phyloP scores from a whole-genome alignment of 257 asterid genomes.

The Solanum etuberosum region DNA sequence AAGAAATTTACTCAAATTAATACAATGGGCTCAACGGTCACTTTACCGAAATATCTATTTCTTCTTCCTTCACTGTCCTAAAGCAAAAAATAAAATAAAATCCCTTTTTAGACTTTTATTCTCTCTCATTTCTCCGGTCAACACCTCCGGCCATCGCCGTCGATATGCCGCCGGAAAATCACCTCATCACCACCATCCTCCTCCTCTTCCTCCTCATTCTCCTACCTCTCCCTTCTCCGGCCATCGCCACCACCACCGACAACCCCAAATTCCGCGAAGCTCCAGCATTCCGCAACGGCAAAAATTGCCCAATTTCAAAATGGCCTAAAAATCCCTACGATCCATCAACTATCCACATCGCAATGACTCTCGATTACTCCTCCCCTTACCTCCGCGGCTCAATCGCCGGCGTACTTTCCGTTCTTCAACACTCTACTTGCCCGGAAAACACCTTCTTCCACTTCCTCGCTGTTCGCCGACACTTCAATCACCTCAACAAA shows the following conservation, averaged over 20 bases:
- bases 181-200: constrained; percentile 13
- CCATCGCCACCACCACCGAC: constrained; percentile 15
- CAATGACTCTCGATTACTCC: constrained; percentile 81
- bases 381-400: constrained; percentile 93
- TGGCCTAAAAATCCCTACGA: constrained; percentile 19
- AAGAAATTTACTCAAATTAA: not conserved
- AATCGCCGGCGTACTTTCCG: constrained; percentile 80
- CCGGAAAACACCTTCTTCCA: constrained; percentile 81
- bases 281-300: constrained; percentile 81
- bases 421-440: constrained; percentile 76
- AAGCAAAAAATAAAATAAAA: not conserved
- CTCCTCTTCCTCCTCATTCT: not conserved
- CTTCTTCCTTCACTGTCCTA: not conserved
- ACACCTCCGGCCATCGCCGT: not conserved
- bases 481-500: constrained; percentile 39
- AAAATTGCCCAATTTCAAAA: constrained; percentile 25
- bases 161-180: constrained; percentile 2
- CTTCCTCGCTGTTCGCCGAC: constrained; percentile 48
- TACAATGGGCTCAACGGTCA: constrained; percentile 23
- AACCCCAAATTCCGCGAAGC: constrained; percentile 63
- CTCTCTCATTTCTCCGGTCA: not conserved
- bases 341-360: constrained; percentile 52
- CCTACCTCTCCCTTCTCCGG: not conserved
- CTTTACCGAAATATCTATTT: not conserved
- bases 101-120: not conserved